A percentile compares a stretch with the other conserved stretches of the same genome.
phyloP scores from a whole-genome alignment of 2,329 filamentous ascomycete genomes.

The Trichophyton rubrum region DNA sequence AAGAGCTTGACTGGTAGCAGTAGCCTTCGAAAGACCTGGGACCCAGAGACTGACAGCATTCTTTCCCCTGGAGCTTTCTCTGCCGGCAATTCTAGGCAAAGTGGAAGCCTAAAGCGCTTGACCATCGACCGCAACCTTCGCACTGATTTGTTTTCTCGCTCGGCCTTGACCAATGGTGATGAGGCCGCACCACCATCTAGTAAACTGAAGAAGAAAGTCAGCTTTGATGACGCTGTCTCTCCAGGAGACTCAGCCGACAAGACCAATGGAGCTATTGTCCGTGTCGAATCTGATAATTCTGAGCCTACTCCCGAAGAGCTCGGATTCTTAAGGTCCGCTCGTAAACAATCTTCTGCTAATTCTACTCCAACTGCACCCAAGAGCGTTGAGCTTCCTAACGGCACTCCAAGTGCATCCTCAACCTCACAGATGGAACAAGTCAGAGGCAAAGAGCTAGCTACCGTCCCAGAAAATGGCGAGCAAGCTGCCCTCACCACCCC shows the following conservation, averaged over 20 bases:
- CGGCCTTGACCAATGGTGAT: slow-evolving; percentile 25
- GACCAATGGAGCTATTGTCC: slow-evolving; percentile 41
- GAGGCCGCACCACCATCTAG: slow-evolving; percentile 28
- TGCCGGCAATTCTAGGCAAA: slow-evolving; percentile 50
- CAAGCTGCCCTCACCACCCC: slow-evolving; percentile 40
- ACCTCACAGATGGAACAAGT: slow-evolving; percentile 56
- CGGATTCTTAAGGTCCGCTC: slow-evolving; percentile 46
- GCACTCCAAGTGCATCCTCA: slow-evolving; percentile 18
- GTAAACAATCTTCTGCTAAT: slow-evolving; percentile 23
- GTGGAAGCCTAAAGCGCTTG: slow-evolving; percentile 70
- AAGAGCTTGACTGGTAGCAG: slow-evolving; percentile 75
- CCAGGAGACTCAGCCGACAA: slow-evolving; percentile 26
- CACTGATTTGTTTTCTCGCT: slow-evolving; percentile 46
- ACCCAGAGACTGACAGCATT: slow-evolving; percentile 65
- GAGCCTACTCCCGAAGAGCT: slow-evolving; percentile 48
- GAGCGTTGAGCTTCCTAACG: slow-evolving; percentile 14
- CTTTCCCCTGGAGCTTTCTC: slow-evolving; percentile 77
- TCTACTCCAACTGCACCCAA: slow-evolving; percentile 34
- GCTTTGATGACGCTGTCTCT: slow-evolving; percentile 62
- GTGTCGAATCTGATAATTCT: slow-evolving; percentile 37
- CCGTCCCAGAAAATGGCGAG: slow-evolving; percentile 53
- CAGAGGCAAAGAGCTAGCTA: slow-evolving; percentile 61
- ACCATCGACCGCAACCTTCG: slow-evolving; percentile 82
- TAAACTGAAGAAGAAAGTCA: slow-evolving; percentile 63
- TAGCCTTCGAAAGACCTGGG: slow-evolving; percentile 71